Evolutionary conservation across 78 protist species (phyloP), one percentile per base, ranked within the genome.

Genomic region (Capsaspora owczarzaki): DNA sequence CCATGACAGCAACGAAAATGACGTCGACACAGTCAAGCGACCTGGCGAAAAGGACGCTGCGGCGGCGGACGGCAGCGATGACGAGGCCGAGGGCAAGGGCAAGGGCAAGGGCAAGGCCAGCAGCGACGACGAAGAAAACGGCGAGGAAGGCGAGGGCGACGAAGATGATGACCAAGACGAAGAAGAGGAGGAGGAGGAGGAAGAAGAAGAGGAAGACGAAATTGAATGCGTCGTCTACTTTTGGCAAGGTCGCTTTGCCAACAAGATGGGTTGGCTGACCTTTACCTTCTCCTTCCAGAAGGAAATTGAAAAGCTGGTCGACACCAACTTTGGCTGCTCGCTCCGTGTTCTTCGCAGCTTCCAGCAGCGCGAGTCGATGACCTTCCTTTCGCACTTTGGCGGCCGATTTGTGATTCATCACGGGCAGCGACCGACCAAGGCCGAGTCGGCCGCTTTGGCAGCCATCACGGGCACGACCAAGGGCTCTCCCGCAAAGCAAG

Each of bases 181-280:
- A 16, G 16, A 10, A 16, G n/a, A 10, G 33, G 66, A 12, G 33
- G 66, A 12, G 35, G 66, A 25, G 35, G 66, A 56, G 66, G 66
- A 56, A 29, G 66, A 56, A 29, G 66, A 56, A 29, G 33, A 16
- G 10, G 66, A 56, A 29, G 66, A 56, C n/a, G 66, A 56, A 12
- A 56, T 56, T 25, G 66, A 56, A 29, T 56, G 66, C 66, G n/a
- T 56, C n/a, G 66, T 56, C 33, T 56, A 56, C 66, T 56, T 56
- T 12, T 56, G 66, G 66, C 33, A 56, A 29, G 66, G 66, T 10
- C 4, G 33, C 33, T 16, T 29, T 2, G 25, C 33, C n/a, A 29
- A 29, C 66, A 56, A 56, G 66, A 56, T 56, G 66, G 66, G 66
- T 16, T 56, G 66, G 66, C 66, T 56, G 35, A 56, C 66, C 8